These are phyloP conservation scores for Xylariomycetidae sp. DNA, from an alignment of 2,329 filamentous ascomycete species.

Conservation along the genomic window DNA sequence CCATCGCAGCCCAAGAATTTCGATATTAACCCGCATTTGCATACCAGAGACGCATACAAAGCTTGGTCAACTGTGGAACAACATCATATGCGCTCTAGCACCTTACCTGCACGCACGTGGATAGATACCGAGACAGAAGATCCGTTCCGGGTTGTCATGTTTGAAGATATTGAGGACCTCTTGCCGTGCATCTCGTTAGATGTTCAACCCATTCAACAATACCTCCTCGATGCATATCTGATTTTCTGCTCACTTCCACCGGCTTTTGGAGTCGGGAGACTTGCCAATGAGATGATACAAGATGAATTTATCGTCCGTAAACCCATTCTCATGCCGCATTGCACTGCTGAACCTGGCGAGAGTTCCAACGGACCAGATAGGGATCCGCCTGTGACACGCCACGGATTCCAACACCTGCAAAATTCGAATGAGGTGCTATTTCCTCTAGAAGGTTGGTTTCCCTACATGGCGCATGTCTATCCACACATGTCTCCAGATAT, in stretches of 20 bases:
- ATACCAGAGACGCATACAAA: conserved; percentile 42
- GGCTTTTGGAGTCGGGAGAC: conserved; percentile 19
- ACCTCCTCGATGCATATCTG: conserved; percentile 66
- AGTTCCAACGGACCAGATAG: conserved; percentile 10
- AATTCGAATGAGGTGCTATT: conserved; percentile 48
- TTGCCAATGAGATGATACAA: conserved; percentile 32
- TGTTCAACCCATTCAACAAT: conserved; percentile 31
- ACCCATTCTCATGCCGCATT: conserved; percentile 24
- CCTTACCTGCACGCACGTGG: conserved; percentile 65
- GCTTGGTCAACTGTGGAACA: conserved; percentile 53
- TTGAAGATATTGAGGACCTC: conserved; percentile 65
- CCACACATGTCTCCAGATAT: conserved; percentile 28
- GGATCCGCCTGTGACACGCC: conserved; percentile 17
- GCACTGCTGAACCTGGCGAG: conserved; percentile 2
- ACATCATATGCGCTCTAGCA: conserved; percentile 40
- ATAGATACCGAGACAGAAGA: conserved; percentile 76
- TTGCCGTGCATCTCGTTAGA: conserved; percentile 47
- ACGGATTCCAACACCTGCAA: conserved; percentile 18
- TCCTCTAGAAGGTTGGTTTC: conserved; percentile 38
- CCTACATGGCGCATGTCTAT: conserved; percentile 26
- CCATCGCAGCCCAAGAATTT: conserved; percentile 34
- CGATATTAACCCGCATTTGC: conserved; percentile 10
- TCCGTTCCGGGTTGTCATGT: conserved; percentile 77
- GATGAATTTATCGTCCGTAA: conserved; percentile 48
- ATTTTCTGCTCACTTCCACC: conserved; percentile 63